A percentile compares a stretch with the other conserved stretches of the same genome.
Conservation (phyloP, 441 rosid genomes). For the Erodium moschatum region DNA sequence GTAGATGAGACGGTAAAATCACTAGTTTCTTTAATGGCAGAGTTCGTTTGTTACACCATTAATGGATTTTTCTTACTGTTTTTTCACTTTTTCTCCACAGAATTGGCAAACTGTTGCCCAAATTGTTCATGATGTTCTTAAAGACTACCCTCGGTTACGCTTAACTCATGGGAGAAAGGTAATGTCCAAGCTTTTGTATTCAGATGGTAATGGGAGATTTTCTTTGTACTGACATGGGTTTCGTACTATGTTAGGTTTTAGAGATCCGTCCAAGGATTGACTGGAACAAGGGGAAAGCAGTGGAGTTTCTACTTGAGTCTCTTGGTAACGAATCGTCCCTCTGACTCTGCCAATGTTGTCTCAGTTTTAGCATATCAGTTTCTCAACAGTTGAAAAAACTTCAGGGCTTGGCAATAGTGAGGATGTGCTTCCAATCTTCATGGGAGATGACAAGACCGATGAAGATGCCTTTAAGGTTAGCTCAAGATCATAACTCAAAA, state of each 20-base stretch:
- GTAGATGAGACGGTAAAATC: conserved; percentile 72
- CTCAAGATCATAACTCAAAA: background rate
- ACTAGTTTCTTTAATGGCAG: background rate
- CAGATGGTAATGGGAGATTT: too few species aligned
- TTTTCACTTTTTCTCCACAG: conserved; percentile 26
- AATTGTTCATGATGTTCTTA: conserved; percentile 66
- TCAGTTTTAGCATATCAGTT: background rate
- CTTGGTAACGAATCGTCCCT: conserved; percentile 40
- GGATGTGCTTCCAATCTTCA: conserved; percentile 68
- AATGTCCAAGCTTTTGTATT: conserved; percentile 1
- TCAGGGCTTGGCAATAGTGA: conserved; percentile 49
- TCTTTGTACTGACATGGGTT: background rate
- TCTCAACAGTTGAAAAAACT: background rate
- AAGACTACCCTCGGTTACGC: conserved; percentile 65
- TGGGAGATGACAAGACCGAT: conserved; percentile 79
- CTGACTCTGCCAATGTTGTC: background rate
- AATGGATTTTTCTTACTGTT: background rate
- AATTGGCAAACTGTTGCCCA: conserved; percentile 82
- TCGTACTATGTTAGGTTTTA: conserved; percentile 47
- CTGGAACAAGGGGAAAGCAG: conserved; percentile 95
- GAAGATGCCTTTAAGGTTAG: conserved; percentile 92
- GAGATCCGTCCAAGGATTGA: conserved; percentile 86
- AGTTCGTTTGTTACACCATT: too few species aligned
- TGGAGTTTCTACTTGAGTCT: conserved; percentile 72
- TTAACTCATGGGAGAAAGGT: conserved; percentile 97